These are phyloP conservation scores for Rubia balearica DNA, from an alignment of 305 asterid genomes.

Conservation along the genomic window DNA sequence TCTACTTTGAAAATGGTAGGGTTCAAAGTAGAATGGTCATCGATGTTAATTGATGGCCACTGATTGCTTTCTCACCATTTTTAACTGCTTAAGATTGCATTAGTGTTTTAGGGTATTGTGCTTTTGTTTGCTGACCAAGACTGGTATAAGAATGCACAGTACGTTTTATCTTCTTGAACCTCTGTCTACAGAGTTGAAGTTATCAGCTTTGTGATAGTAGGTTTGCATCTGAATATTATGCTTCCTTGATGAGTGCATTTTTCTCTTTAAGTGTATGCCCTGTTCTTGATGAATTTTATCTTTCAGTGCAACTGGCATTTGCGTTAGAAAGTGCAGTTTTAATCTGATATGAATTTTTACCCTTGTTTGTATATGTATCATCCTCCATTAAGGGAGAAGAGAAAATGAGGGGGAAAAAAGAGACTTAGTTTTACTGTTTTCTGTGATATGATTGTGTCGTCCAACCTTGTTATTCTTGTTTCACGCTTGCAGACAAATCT, in stretches of 20 bases:
- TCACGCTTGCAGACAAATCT: conserved; percentile 98
- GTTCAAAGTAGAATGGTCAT: no score
- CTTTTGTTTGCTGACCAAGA: background rate
- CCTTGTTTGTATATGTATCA: background rate
- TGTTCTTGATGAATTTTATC: no score
- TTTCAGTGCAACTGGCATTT: no score
- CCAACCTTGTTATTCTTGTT: conserved; percentile 8
- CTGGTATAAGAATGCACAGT: background rate
- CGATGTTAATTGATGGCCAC: no score
- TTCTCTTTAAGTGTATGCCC: no score
- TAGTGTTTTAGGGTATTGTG: background rate
- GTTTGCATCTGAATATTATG: background rate
- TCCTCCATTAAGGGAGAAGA: no score
- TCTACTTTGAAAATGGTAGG: no score
- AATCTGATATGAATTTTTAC: background rate
- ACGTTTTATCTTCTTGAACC: background rate
- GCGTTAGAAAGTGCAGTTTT: no score
- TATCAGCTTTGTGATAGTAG: no score
- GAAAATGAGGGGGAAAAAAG: no score
- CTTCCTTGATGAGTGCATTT: background rate
- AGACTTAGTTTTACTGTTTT: no score
- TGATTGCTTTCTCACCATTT: no score
- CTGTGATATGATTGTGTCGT: background rate
- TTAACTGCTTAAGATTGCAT: background rate
- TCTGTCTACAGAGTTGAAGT: background rate